Conservation (phyloP, 108 stramenopile genomes). For the Nannochloropsis salina region DNA sequence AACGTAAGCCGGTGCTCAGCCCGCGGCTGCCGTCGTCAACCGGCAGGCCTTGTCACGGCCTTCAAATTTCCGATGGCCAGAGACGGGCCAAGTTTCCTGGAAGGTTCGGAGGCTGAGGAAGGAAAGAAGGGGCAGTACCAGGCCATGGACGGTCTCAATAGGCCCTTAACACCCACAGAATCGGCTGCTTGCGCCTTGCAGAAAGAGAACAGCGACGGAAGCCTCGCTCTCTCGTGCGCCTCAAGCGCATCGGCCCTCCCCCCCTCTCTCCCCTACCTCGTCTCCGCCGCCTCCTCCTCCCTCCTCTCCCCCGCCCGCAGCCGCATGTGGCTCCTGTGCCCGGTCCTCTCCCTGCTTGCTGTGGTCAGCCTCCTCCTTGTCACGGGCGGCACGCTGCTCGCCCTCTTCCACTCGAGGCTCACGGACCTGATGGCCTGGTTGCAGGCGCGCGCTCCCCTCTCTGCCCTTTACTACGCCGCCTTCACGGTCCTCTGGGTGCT, state of each 20-base stretch:
- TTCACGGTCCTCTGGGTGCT: neutral
- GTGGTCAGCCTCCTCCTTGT: neutral
- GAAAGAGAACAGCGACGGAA: neutral
- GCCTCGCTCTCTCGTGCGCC: neutral
- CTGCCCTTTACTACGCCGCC: neutral
- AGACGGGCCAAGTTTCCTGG: no score
- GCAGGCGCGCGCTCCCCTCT: neutral
- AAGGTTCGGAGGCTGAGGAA: no score
- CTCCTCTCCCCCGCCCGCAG: neutral
- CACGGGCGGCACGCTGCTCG: neutral
- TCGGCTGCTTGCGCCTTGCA: no score
- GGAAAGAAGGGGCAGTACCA: no score
- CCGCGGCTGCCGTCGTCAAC: no score
- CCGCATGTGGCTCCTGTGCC: neutral
- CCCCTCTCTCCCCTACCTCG: neutral
- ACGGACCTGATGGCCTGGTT: neutral
- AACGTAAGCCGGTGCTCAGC: no score
- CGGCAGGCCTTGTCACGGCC: no score
- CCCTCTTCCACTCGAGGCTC: neutral
- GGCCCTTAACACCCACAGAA: no score
- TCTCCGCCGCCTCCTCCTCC: constrained; percentile 4
- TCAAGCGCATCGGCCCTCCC: neutral
- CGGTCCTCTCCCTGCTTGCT: neutral
- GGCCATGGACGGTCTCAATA: no score
- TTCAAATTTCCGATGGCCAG: no score